These are phyloP conservation scores for Rhipidocladum racemiflorum DNA, from an alignment of 176 grass and related monocot species.

Conservation along the genomic window DNA sequence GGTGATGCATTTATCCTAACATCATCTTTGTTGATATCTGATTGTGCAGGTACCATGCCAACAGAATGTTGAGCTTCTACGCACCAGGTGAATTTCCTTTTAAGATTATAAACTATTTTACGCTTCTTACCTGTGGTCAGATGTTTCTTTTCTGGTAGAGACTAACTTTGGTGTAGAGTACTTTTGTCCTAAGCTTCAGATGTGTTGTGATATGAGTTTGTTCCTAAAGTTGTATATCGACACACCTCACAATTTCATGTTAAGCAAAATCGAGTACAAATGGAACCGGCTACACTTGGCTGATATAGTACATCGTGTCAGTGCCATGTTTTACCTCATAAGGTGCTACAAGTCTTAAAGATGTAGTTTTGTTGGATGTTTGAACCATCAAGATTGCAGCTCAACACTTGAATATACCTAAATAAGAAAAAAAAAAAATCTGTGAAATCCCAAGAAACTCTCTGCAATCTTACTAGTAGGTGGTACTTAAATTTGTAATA, in stretches of 20 bases:
- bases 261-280: slow-evolving; percentile 8
- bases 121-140: not conserved
- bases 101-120: not conserved
- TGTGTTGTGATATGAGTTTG: slow-evolving; percentile 2
- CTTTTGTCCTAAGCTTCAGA: not conserved
- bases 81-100: slow-evolving; percentile 73
- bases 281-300: not conserved
- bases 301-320: not conserved
- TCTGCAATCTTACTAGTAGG: not conserved
- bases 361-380: not conserved
- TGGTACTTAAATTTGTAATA: not conserved
- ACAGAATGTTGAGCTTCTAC: slow-evolving; percentile 98
- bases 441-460: not conserved
- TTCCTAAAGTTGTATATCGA: not conserved
- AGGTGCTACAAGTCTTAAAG: not conserved
- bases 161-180: not conserved
- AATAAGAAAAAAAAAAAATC: not conserved
- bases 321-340: not conserved
- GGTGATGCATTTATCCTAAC: not conserved
- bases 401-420: not conserved
- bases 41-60: slow-evolving; percentile 87
- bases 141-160: not conserved
- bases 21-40: slow-evolving; percentile 30
- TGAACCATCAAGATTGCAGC: not conserved
- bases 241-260: not conserved